Conservation (phyloP, 257 asterid species). For the Plantago ovata region DNA sequence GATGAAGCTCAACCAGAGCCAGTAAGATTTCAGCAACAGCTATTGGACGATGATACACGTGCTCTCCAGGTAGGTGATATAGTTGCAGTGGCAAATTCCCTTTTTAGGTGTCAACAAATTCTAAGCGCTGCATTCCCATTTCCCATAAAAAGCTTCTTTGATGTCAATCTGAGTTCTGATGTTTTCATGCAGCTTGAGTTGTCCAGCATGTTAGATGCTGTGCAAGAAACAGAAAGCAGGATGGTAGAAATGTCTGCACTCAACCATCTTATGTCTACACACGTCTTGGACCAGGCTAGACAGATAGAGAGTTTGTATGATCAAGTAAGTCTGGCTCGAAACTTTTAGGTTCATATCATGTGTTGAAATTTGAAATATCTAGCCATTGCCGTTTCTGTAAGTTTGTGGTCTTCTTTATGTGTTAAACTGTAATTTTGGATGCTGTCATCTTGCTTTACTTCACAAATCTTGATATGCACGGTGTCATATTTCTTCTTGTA, state of each 20-base stretch:
- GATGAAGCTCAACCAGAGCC: constrained; percentile 50
- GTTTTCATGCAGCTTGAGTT: constrained; percentile 60
- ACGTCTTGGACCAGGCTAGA: constrained; percentile 85
- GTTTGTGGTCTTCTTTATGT: not conserved
- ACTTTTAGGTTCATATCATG: not conserved
- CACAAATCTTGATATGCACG: too few relatives aligned
- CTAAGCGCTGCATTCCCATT: not conserved
- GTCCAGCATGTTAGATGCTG: constrained; percentile 79
- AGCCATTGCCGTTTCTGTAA: not conserved
- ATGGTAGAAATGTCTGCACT: constrained; percentile 95
- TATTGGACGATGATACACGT: constrained; percentile 77
- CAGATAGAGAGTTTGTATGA: constrained; percentile 83
- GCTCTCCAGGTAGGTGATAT: constrained; percentile 67
- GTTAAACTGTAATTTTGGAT: not conserved
- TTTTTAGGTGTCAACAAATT: not conserved
- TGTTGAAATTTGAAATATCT: not conserved
- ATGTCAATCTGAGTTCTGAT: constrained; percentile 5
- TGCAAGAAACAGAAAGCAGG: constrained; percentile 82
- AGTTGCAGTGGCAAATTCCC: constrained; percentile 9
- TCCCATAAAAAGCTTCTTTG: too few relatives aligned
- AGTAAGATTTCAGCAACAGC: constrained; percentile 60
- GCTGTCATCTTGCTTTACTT: too few relatives aligned
- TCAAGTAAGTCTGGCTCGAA: constrained; percentile 39
- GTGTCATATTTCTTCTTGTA: too few relatives aligned
- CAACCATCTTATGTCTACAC: constrained; percentile 95